These are phyloP conservation scores for Polyrhizophydium stewartii DNA, from an alignment of 371 early-diverging fungal species.

Conservation along the genomic window DNA sequence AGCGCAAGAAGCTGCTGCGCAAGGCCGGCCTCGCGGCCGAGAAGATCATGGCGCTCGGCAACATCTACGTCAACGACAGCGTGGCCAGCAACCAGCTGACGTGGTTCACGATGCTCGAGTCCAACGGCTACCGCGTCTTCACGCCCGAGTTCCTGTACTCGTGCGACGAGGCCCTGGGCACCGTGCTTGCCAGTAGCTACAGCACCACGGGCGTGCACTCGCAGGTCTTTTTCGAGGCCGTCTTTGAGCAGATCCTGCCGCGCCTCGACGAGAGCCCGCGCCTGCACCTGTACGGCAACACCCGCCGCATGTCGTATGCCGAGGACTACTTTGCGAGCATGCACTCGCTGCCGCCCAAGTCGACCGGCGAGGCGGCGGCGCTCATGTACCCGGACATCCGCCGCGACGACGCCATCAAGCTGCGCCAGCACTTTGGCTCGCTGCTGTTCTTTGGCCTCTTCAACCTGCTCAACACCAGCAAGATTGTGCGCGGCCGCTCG, in stretches of 20 bases:
- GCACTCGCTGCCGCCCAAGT: slow-evolving; percentile 17
- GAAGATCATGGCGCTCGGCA: slow-evolving; percentile 25
- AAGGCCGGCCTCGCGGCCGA: slow-evolving; percentile 35
- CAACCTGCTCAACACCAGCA: slow-evolving; percentile 31
- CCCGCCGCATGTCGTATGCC: slow-evolving; percentile 17
- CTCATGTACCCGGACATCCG: slow-evolving; percentile 30
- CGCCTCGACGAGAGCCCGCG: slow-evolving; percentile 17
- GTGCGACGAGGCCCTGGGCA: slow-evolving; percentile 40
- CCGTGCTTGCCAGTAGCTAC: slow-evolving; percentile 38
- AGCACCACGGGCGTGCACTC: slow-evolving; percentile 9
- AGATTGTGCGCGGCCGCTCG: slow-evolving; percentile 24
- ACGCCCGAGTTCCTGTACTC: slow-evolving; percentile 31
- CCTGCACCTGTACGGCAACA: slow-evolving; percentile 17
- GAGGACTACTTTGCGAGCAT: slow-evolving; percentile 26
- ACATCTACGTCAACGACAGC: slow-evolving; percentile 19
- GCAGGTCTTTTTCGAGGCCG: slow-evolving; percentile 15
- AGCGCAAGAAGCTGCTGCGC: slow-evolving; percentile 13
- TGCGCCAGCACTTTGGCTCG: slow-evolving; percentile 37
- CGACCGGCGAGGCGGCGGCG: slow-evolving; percentile 5
- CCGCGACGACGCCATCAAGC: slow-evolving; percentile 20
- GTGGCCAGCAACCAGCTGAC: slow-evolving; percentile 23
- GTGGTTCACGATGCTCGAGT: slow-evolving; percentile 34
- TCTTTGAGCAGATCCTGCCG: slow-evolving; percentile 39
- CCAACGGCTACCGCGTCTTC: slow-evolving; percentile 32
- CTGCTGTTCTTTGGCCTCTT: slow-evolving; percentile 41